Conservation (phyloP, 2,329 filamentous ascomycete genomes). For the Paraconiothyrium sp. region DNA sequence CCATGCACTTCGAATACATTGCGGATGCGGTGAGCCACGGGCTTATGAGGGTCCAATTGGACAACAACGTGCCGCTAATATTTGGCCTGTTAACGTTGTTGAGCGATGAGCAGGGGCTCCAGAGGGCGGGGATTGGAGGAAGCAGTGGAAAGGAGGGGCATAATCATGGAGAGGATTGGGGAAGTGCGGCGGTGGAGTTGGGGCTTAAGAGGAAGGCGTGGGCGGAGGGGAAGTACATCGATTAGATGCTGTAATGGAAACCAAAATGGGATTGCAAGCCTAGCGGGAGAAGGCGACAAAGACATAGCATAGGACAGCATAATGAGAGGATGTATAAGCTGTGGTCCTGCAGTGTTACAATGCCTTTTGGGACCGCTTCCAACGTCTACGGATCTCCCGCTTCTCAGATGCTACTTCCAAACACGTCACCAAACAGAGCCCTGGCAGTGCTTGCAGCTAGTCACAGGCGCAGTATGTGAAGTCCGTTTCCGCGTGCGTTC, state of each 20-base stretch:
- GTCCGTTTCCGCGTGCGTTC: too few species aligned
- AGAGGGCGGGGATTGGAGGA: constrained; percentile 76
- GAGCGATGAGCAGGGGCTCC: constrained; percentile 85
- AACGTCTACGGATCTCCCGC: too few species aligned
- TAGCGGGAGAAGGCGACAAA: neutral
- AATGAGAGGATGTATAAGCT: neutral
- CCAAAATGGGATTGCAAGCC: neutral
- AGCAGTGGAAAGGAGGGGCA: constrained; percentile 65
- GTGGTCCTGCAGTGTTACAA: neutral
- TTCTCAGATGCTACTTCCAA: too few species aligned
- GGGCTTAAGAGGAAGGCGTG: constrained; percentile 87
- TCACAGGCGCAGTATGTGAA: too few species aligned
- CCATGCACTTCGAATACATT: constrained; percentile 99
- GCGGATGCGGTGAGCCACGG: constrained; percentile 89
- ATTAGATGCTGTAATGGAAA: constrained; percentile 37
- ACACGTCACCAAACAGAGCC: too few species aligned
- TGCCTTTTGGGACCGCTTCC: neutral
- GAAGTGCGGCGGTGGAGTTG: constrained; percentile 91
- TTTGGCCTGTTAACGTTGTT: constrained; percentile 93
- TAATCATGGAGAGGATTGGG: constrained; percentile 98
- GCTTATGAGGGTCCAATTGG: constrained; percentile 92
- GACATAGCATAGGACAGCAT: neutral
- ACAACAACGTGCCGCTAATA: constrained; percentile 86
- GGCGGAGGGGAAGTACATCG: constrained; percentile 72
- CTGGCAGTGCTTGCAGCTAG: too few species aligned